A percentile compares a stretch with the other conserved stretches of the same genome.
Evolutionary conservation across 306 rosid genomes (phyloP).

Genomic region (Castanospermum australe): DNA sequence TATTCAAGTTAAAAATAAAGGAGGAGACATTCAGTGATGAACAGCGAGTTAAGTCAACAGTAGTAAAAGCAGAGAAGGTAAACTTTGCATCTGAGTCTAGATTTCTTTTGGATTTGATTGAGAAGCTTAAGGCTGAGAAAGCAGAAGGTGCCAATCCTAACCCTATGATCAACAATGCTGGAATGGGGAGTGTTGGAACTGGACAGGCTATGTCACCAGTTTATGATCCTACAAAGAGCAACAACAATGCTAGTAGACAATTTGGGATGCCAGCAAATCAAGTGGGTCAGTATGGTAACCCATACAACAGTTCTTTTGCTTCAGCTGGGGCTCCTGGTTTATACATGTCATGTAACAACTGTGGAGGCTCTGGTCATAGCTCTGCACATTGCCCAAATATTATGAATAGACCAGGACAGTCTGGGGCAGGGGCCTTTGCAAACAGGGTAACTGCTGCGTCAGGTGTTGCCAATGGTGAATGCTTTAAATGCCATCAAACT

Average conservation of each 20-base stretch:
- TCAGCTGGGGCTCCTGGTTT: slow-evolving; percentile 36
- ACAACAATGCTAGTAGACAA: slow-evolving; percentile 44
- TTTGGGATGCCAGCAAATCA: slow-evolving; percentile 48
- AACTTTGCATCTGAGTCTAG: slow-evolving; percentile 48
- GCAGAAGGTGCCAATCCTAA: slow-evolving; percentile 35
- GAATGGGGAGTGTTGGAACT: slow-evolving; percentile 32
- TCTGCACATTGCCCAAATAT: slow-evolving; percentile 59
- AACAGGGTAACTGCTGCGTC: slow-evolving; percentile 48
- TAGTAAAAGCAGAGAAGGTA: slow-evolving; percentile 73
- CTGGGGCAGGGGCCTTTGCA: slow-evolving; percentile 45
- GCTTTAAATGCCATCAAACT: slow-evolving; percentile 78
- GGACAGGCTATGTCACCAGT: slow-evolving; percentile 39
- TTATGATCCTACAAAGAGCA: slow-evolving; percentile 30
- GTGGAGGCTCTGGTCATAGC: slow-evolving; percentile 78
- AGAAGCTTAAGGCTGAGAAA: slow-evolving; percentile 52
- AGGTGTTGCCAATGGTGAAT: slow-evolving; percentile 45
- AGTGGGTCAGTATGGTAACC: slow-evolving; percentile 55
- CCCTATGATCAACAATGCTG: slow-evolving; percentile 30
- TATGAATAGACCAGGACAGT: slow-evolving; percentile 40
- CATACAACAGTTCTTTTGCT: slow-evolving; percentile 41
- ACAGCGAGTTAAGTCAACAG: slow-evolving; percentile 79
- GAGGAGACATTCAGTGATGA: slow-evolving; percentile 88
- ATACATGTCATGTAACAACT: slow-evolving; percentile 53
- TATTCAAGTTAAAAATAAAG: slow-evolving; percentile 81
- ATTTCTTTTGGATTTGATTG: slow-evolving; percentile 57